Conservation (phyloP, 352 stramenopile genomes). For the Phytophthora pini region DNA sequence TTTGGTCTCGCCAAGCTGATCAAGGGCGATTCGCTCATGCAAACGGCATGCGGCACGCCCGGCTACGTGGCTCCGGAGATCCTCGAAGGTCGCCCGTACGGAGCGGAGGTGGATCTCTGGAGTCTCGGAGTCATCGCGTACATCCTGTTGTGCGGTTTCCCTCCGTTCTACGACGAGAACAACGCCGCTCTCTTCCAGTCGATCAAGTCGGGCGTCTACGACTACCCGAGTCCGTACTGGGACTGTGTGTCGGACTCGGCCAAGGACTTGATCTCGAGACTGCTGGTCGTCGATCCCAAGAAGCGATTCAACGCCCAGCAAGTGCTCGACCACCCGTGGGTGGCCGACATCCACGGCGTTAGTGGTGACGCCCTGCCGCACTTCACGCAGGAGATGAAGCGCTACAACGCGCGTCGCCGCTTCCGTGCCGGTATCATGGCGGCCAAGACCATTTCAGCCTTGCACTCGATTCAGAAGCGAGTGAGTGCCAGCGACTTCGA, state of each 20-base stretch:
- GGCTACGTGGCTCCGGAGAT: slow-evolving; percentile 98
- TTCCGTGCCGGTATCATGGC: slow-evolving; percentile 86
- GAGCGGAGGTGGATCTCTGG: slow-evolving; percentile 95
- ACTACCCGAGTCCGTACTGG: slow-evolving; percentile 95
- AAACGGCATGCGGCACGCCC: slow-evolving; percentile 95
- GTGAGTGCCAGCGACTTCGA: slow-evolving; percentile 46
- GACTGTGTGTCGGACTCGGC: slow-evolving; percentile 89
- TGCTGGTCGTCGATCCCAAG: slow-evolving; percentile 92
- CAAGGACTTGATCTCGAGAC: slow-evolving; percentile 92
- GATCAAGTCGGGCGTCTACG: slow-evolving; percentile 91
- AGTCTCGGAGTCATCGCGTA: slow-evolving; percentile 97
- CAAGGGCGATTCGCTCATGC: slow-evolving; percentile 93
- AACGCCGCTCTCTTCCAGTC: slow-evolving; percentile 89
- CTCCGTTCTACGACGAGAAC: slow-evolving; percentile 97
- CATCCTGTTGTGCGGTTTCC: slow-evolving; percentile 93
- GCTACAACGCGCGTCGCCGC: slow-evolving; percentile 83
- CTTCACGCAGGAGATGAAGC: slow-evolving; percentile 92
- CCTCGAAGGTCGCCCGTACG: slow-evolving; percentile 93
- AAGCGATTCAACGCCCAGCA: slow-evolving; percentile 90
- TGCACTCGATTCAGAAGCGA: slow-evolving; percentile 58
- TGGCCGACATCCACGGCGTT: slow-evolving; percentile 79
- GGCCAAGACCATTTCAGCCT: slow-evolving; percentile 70
- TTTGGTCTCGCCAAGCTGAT: slow-evolving; percentile 93
- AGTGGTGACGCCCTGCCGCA: slow-evolving; percentile 81
- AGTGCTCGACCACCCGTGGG: slow-evolving; percentile 86